Base-by-base conservation (phyloP, 495 filamentous ascomycete species). In the Polyplosphaeria fusca region DNA sequence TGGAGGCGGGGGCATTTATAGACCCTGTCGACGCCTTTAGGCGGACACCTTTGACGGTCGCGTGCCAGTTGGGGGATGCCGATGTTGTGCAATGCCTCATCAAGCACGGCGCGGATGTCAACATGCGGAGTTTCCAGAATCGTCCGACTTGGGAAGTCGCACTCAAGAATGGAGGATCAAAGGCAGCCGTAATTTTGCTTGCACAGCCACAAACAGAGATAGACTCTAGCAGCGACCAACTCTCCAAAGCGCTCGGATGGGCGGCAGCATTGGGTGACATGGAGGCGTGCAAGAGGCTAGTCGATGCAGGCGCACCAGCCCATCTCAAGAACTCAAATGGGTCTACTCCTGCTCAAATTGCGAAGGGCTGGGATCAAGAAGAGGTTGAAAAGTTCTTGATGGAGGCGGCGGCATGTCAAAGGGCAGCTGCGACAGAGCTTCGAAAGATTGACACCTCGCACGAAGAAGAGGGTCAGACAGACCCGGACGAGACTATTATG, bases 321-420 rank as follows among this genome's bases (percentile, higher is more conserved):
- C 55, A 45, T 25, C 27, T 59, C 14, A 59, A 59, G 38, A 46
- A 45, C 28, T 19, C n/a, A n/a, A 44, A 59, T 16, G 55, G 47
- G 11, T n/a, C 25, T 16, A 59, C 47, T 2, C 47, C 47, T 4
- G 20, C 38, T n/a, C 55, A 59, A 32, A 26, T 52, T 19, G 55
- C 55, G 25, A 59, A 52, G 40, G 14, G 27, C 13, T 59, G 42
- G 25, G 40, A 27, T 0, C 3, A 52, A 5, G 37, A 59, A 4
- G 55, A 59, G 1, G 28, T 59, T 11, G 47, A 52, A 23, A 27
- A 35, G 51, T 24, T 46, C 47, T 59, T n/a, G n/a, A n/a, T n/a
- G n/a, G n/a, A n/a, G n/a, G n/a, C 23, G 16, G 35, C 45, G 2
- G 32, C 32, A 18, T 43, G 28, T 23, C 45, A 43, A 30, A 58